A percentile compares a stretch with the other conserved stretches of the same genome.
Conservation (phyloP, 1,284 basidiomycete species). For the Trametes sp. region DNA sequence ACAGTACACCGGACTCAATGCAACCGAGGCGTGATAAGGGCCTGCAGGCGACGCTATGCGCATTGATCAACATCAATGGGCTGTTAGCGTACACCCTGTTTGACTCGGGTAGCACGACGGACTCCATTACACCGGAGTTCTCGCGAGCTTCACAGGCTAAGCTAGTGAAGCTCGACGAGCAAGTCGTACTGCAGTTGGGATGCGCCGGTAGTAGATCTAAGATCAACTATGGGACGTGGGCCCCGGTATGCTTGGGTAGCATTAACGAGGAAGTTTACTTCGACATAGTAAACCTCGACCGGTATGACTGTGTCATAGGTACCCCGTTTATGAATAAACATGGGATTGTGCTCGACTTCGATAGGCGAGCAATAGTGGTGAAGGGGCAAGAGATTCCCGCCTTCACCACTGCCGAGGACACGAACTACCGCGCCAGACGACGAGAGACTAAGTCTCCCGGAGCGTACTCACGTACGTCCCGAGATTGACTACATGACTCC, state of each 20-base stretch:
- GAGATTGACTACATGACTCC: too few relatives aligned
- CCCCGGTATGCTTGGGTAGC: background rate
- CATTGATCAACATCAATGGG: slow-evolving; percentile 28
- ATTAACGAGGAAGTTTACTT: slow-evolving; percentile 25
- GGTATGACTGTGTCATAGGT: slow-evolving; percentile 42
- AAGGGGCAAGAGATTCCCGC: slow-evolving; percentile 4
- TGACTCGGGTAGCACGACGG: slow-evolving; percentile 36
- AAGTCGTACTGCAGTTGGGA: slow-evolving; percentile 35
- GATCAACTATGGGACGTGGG: slow-evolving; percentile 32
- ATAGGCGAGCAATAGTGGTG: slow-evolving; percentile 17
- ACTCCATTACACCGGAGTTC: slow-evolving; percentile 35
- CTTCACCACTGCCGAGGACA: background rate
- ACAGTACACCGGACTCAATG: background rate
- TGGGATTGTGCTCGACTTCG: slow-evolving; percentile 38
- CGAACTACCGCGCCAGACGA: background rate
- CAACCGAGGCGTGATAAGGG: background rate
- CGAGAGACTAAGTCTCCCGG: too few relatives aligned
- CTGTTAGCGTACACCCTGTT: slow-evolving; percentile 31
- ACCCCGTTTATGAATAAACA: slow-evolving; percentile 40
- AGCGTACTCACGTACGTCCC: too few relatives aligned
- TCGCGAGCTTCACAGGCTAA: slow-evolving; percentile 16
- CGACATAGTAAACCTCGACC: slow-evolving; percentile 43
- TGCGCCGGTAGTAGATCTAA: slow-evolving; percentile 35
- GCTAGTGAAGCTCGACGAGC: slow-evolving; percentile 32
- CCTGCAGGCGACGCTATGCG: background rate